Percentiles rank a stretch among this genome's conserved stretches.
Conservation (phyloP, 257 asterid genomes). For the Handroanthus guayacan region DNA sequence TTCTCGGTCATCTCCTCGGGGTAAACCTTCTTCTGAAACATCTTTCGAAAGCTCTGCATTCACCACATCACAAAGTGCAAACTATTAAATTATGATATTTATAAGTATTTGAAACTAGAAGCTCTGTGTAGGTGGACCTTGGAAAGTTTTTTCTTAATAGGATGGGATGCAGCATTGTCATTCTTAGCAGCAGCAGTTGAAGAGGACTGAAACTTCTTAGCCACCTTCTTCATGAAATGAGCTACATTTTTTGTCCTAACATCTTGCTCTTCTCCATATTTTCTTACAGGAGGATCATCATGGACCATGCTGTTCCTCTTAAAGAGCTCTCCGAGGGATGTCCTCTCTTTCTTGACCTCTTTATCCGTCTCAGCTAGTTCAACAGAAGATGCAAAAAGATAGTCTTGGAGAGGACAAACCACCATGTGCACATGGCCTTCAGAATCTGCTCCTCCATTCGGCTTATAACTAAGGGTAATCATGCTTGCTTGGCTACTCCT, state of each 20-base stretch:
- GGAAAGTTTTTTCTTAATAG: conserved; percentile 51
- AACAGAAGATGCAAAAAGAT: conserved; percentile 57
- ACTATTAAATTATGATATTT: neutral
- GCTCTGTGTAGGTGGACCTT: conserved; percentile 47
- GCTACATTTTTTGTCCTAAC: conserved; percentile 31
- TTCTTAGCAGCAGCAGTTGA: conserved; percentile 38
- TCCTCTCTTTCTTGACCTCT: conserved; percentile 50
- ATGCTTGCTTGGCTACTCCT: conserved; percentile 57
- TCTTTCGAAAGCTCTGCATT: conserved; percentile 32
- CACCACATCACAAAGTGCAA: neutral
- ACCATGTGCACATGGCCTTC: conserved; percentile 40
- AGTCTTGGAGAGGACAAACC: conserved; percentile 59
- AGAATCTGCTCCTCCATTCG: conserved; percentile 43
- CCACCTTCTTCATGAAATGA: conserved; percentile 56
- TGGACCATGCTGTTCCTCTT: conserved; percentile 35
- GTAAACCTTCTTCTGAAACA: conserved; percentile 42
- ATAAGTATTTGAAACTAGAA: neutral
- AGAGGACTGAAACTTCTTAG: conserved; percentile 49
- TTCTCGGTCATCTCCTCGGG: conserved; percentile 37
- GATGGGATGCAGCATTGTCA: conserved; percentile 37
- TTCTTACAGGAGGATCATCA: conserved; percentile 30
- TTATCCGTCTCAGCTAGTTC: conserved; percentile 46
- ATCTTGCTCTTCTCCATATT: conserved; percentile 38
- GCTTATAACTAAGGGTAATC: conserved; percentile 44
- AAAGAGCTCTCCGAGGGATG: conserved; percentile 55